Base-by-base conservation (phyloP, 352 stramenopile genomes). In the Phytopythium kandeliae region DNA sequence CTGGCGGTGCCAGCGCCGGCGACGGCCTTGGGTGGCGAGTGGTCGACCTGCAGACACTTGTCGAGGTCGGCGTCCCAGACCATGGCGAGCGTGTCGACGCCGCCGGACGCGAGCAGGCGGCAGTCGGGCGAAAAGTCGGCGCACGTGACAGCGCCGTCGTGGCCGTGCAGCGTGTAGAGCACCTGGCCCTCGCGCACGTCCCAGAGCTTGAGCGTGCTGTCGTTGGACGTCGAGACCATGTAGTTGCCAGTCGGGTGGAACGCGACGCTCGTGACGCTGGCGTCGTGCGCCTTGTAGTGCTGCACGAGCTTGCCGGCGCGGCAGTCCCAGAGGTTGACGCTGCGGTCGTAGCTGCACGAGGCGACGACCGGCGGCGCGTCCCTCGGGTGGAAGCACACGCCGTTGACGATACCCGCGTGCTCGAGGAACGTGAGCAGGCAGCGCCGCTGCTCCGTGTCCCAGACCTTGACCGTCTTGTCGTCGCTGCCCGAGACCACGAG, bases 161-260 rank as follows among this genome's bases (percentile, higher is more conserved):
- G 91, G 15, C 90, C 87, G 37, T 95, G 85, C 37, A 98, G 55
- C 45, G 92, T 97, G 63, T 97, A 98, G 34, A 97, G 63, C 41
- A 98, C 72, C 57, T 95, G 86, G 3, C 91, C 92, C 60, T 97
- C 89, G 31, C 92, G 74, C 46, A 98, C 62, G 58, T 98, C 92
- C 90, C 92, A 98, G 33, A 98, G 65, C 63, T 96, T 97, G 25
- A 97, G 62, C 8, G 79, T 86, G 42, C 73, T 69, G 65, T 98
- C 92, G n/a, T 83, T 63, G 7, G 82, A 92, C 13, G 78, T 86
- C n/a, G 89, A 96, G 22, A 96, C 52, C 51, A 97, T 38, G 60
- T 96, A 98, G 55, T 95, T 88, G 13, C 90, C 92, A 16, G 72
- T 92, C 38, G 85, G 77, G 57, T 98, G 90, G 67, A 98, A 97